Evolutionary conservation across 306 rosid species (phyloP), one percentile per base, ranked within the genome.

Genomic region (Alnus rubra): DNA sequence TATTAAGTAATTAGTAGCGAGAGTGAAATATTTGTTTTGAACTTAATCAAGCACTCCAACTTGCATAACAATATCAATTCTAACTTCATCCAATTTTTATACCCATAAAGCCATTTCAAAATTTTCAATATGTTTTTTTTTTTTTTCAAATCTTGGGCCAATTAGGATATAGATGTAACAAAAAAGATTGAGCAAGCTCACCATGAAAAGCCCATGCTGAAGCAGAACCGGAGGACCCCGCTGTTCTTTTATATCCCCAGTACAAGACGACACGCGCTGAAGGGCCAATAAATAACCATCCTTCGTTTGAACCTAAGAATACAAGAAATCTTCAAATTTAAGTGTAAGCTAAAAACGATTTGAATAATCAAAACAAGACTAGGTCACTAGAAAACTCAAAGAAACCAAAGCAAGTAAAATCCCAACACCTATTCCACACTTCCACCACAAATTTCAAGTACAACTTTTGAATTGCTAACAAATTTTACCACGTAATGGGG

Each of bases 201-300:
- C 96, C 97, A 91, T 87, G 89, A 94, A 91, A 68, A 94, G 87
- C 2, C 98, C 98, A 77, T 94, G 98, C 79, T 77, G 92, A 75
- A 94, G 97, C 81, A 94, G 86, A 82, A 92, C 87, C 52, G 98
- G 97, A 75, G 90, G 91, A 39, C 92, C 90, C 35, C 78, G 83
- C 63, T 54, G 59, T 14, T 78, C 65, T 74, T 58, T 84, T 52
- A 77, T 67, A 65, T 79, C 33, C 23, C 78, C 77, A 76, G 55
- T 49, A 19, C 81, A 60, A 52, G 97, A 89, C 73, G 92, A 84
- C 35, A 94, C 97, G 23, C 97, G 97, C 74, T 89, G 97, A 79
- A 95, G 90, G 79, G 88, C 97, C 88, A 95, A 64, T 73, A 92
- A 74, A 82, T 81, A 95, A 10, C 98, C 98, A 76, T 95, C 98